Evolutionary conservation across 176 grass and related monocot species (phyloP), one percentile per base, ranked within the genome.

Genomic region (Calamus simplicifolius): DNA sequence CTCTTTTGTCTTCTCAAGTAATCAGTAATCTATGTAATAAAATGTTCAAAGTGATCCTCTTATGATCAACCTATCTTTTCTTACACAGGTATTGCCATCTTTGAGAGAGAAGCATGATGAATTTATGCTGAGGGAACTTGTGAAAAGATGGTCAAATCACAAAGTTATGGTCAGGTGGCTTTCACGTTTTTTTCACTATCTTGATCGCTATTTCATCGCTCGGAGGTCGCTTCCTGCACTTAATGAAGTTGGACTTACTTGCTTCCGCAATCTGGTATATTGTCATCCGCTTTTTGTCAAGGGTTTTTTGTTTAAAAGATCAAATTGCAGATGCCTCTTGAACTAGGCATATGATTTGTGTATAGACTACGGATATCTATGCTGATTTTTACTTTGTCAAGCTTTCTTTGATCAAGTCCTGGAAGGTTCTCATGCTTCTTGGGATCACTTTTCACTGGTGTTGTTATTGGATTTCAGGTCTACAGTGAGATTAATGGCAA

Each of bases 161-260:
- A 93, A 89, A 82, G 67, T 93, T 48, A 98, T 98, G 88, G 84
- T 85, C 69, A 77, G 88, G 49, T 93, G 94, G 87, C 79, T 98
- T 5, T 92, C 81, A 49, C 85, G 88, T 27, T 92, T 89, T 62
- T 93, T 98, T 49, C 25, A 85, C 68, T 98, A 98, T 63, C 88
- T 98, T 72, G 88, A 98, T 66, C 84, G 94, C 5, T 98, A 85
- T 69, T 92, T 85, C 73, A 83, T 92, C 61, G 75, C 84, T 21
- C 64, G 81, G 76, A 85, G 81, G 49, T 88, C 88, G 0, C 81
- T 92, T 69, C 64, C 76, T 31, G 26, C 75, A 49, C 82, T 98
- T 50, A 85, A 61, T 56, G 84, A 93, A 76, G 88, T 89, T 76
- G 94, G 84, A 16, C 76, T 89, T 52, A 70, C 71, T 50, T 89